Conservation (phyloP, 2,329 filamentous ascomycete species). For the Alternaria consortialis region DNA sequence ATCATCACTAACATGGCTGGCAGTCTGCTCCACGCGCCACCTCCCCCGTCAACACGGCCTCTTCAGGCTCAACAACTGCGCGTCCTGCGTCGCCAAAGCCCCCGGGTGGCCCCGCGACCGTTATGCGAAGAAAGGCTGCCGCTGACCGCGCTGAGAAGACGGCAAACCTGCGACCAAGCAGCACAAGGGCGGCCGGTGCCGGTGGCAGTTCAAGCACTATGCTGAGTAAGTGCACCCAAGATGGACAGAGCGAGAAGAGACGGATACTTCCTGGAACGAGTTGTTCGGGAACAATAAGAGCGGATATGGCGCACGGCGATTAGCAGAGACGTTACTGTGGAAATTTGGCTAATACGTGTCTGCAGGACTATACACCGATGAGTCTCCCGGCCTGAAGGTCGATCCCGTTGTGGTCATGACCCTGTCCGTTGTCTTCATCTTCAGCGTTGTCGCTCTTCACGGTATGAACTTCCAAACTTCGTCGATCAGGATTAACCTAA, state of each 20-base stretch:
- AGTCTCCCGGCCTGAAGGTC: slow-evolving; percentile 96
- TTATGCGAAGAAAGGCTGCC: slow-evolving; percentile 92
- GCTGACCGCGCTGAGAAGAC: slow-evolving; percentile 98
- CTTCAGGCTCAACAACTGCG: slow-evolving; percentile 73
- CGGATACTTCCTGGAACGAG: background rate
- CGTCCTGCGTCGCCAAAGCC: slow-evolving; percentile 87
- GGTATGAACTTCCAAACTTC: slow-evolving; percentile 67
- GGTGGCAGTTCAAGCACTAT: slow-evolving; percentile 98
- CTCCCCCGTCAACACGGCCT: slow-evolving; percentile 50
- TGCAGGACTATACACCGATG: slow-evolving; percentile 94
- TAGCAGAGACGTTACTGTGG: background rate
- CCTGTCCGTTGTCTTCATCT: slow-evolving; percentile 96
- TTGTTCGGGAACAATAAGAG: background rate
- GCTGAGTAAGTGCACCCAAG: slow-evolving; percentile 77
- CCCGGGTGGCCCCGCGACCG: slow-evolving; percentile 92
- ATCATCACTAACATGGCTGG: slow-evolving; percentile 6
- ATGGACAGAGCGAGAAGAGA: background rate
- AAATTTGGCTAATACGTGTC: slow-evolving; percentile 24
- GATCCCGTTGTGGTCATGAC: slow-evolving; percentile 98
- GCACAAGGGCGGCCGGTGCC: slow-evolving; percentile 90
- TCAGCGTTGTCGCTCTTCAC: slow-evolving; percentile 96
- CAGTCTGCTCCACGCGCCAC: slow-evolving; percentile 43
- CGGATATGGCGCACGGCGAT: background rate
- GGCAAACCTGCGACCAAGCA: slow-evolving; percentile 90
- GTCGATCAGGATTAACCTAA: slow-evolving; percentile 16